Evolutionary conservation across 805 yeast genomes (phyloP).

Genomic region (Hanseniaspora thailandica): DNA sequence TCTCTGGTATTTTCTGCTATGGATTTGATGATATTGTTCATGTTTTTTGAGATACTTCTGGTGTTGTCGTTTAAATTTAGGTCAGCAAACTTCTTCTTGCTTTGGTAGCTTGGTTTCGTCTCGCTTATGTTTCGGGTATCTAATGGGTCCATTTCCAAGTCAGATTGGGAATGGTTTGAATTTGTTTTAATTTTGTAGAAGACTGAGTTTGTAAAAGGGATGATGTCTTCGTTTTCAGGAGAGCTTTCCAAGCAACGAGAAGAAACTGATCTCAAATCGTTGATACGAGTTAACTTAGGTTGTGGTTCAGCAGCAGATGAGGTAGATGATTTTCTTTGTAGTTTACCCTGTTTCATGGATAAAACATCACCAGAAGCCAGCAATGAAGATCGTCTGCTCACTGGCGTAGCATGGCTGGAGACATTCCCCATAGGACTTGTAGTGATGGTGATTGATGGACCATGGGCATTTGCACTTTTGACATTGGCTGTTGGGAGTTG

Average conservation of each 20-base stretch:
- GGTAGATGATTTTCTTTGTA: not conserved
- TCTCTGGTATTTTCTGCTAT: slow-evolving; percentile 11
- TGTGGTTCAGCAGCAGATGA: not conserved
- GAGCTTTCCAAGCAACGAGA: not conserved
- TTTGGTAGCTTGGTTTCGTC: not conserved
- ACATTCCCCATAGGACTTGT: not conserved
- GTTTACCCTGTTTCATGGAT: slow-evolving; percentile 7
- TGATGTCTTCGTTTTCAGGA: not conserved
- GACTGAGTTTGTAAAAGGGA: not conserved
- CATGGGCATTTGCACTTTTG: too few relatives aligned
- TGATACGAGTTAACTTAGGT: not conserved
- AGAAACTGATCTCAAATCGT: not conserved
- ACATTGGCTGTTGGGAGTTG: not conserved
- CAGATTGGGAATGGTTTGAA: not conserved
- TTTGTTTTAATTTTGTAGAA: not conserved
- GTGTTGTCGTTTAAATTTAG: not conserved
- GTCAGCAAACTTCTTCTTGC: not conserved
- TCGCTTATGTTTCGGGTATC: not conserved
- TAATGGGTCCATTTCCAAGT: slow-evolving; percentile 4
- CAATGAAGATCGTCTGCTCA: slow-evolving; percentile 8
- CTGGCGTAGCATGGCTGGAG: not conserved
- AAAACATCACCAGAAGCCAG: slow-evolving; percentile 12
- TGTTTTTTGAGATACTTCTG: not conserved
- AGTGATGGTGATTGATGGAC: not conserved
- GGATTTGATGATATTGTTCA: not conserved